Evolutionary conservation across 257 asterid genomes (phyloP), one percentile per base, ranked within the genome.

Genomic region (Avicennia marina): DNA sequence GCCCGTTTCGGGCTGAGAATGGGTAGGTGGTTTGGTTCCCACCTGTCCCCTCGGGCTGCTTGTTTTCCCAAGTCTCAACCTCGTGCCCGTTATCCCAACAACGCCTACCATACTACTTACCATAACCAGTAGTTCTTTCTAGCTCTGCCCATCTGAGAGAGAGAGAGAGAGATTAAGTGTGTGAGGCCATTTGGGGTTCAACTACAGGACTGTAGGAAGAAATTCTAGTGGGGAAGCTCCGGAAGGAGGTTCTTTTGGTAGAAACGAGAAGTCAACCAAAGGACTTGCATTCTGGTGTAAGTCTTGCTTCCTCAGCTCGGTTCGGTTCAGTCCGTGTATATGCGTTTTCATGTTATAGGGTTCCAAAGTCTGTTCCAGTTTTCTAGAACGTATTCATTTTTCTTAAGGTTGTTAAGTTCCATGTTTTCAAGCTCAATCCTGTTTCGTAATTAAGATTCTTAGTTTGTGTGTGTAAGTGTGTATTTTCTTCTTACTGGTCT

Each of bases 241-340:
- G 34, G 9, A 31, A 31, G 9, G 9, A 31, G 9, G 34, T 5
- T 31, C 34, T 31, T 31, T n/a, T n/a, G n/a, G n/a, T n/a, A n/a
- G n/a, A n/a, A n/a, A n/a, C n/a, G n/a, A 10, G 7, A 7, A 11
- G 32, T 32, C 27, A 21, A 16, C 24, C 0, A 21, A 11, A 4
- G 24, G 4, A 20, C 7, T 34, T 53, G 3, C 25, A 13, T 55
- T 36, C 22, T 64, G 45, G 20, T 42, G 69, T 65, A 65, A 65
- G 70, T 47, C 19, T 16, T 46, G 11, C 33, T 16, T 38, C 38
- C 26, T 52, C 20, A 9, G 16, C 34, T n/a, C 49, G n/a, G n/a
- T n/a, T n/a, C n/a, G n/a, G n/a, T n/a, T 9, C 27, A 16, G 7
- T 41, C 11, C 27, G 41, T 62, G 24, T 26, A 0, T n/a, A 10